Percentiles rank a stretch among this genome's conserved stretches.
These are phyloP conservation scores for Ambrosia trifida DNA, from an alignment of 129 eudicot species.

Conservation along the genomic window DNA sequence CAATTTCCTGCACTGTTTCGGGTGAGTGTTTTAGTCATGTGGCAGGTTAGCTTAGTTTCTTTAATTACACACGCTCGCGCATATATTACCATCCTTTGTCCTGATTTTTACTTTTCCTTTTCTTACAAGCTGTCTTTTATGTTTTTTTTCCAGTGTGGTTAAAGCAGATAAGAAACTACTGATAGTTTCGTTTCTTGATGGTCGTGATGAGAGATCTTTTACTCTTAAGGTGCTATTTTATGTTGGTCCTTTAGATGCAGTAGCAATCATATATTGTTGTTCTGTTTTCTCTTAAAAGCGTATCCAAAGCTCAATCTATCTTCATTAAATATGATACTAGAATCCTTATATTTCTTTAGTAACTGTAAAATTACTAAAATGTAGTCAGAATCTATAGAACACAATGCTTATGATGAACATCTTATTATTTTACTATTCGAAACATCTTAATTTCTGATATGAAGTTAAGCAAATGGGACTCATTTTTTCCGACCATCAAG, in stretches of 20 bases:
- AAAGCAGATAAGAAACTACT: slow-evolving; percentile 86
- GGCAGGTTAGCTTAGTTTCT: slow-evolving; percentile 81
- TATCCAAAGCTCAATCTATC: background rate
- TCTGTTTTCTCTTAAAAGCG: slow-evolving; percentile 7
- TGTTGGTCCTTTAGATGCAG: background rate
- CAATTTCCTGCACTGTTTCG: too few species aligned
- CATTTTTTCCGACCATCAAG: too few species aligned
- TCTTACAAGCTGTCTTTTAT: slow-evolving; percentile 12
- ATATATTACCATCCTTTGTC: slow-evolving; percentile 4
- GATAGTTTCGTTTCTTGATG: slow-evolving; percentile 86
- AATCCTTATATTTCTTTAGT: too few species aligned
- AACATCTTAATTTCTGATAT: too few species aligned
- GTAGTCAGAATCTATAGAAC: too few species aligned
- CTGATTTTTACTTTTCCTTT: slow-evolving; percentile 8
- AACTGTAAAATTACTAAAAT: too few species aligned
- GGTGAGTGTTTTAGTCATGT: too few species aligned
- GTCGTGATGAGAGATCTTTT: slow-evolving; percentile 88
- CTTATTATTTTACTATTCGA: too few species aligned
- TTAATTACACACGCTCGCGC: background rate
- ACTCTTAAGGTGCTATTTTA: slow-evolving; percentile 76
- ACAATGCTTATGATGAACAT: too few species aligned
- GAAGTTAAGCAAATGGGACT: too few species aligned
- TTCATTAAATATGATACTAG: background rate
- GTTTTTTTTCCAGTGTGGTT: slow-evolving; percentile 41
- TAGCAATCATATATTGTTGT: background rate